Evolutionary conservation across 2,329 filamentous ascomycete genomes (phyloP), one percentile per base, ranked within the genome.

Genomic region (Malbranchea zuffiana): DNA sequence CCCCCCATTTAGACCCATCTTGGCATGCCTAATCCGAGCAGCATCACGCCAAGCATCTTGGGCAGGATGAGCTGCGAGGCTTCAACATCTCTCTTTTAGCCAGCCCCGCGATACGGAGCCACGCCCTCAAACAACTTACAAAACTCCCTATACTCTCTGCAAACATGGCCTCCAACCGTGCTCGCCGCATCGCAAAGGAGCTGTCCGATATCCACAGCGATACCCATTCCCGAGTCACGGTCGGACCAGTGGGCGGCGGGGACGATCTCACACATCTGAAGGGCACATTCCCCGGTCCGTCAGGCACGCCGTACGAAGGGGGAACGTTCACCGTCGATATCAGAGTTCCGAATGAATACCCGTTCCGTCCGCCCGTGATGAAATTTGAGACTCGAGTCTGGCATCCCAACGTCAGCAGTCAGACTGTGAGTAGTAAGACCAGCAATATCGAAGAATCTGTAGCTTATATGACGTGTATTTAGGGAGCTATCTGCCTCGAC

Each of bases 401-500:
- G 87, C 90, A 98, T 59, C 90, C 90, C 21, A 98, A 98, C 55
- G 76, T 98, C 63, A 92, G 83, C 69, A 88, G 82, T 53, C 82
- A 90, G 57, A 95, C 87, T 26, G 86, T 93, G 65, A 54, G 78
- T 68, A 12, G 35, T 4, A 12, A n/a, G 7, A 25, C n/a, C 23
- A 13, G 3, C 18, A 29, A 29, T 16, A 16, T 6, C 10, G 12
- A 24, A 29, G 6, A 2, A 15, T 24, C 30, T 20, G 24, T 17
- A 28, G 15, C 20, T 5, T 23, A 5, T 6, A 8, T 16, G 4
- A 31, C n/a, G 10, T 12, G 12, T 21, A 6, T 35, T 7, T 44
- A 96, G 85, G 90, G 90, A 39, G 88, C 87, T 17, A 98, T 98
- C 57, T 98, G 90, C 55, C 77, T 98, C 37, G 90, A 98, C 56